phyloP scores from a whole-genome alignment of 805 yeast genomes.

The Yarrowia bubula region DNA sequence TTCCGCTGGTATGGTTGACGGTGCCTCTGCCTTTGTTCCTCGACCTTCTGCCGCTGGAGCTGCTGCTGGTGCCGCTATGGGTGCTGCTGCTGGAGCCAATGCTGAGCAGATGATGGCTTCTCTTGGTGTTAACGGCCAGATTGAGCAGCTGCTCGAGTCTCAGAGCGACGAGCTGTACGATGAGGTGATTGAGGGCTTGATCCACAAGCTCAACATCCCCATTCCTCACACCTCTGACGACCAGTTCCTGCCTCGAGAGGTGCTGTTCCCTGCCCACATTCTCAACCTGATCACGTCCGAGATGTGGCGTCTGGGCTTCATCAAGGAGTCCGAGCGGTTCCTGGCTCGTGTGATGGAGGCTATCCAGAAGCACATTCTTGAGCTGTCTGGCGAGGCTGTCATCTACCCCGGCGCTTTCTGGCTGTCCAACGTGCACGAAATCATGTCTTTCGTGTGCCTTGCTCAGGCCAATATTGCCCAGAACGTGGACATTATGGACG shows the following conservation, averaged over 20 bases:
- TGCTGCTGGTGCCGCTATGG: slow-evolving; percentile 28
- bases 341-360: slow-evolving; percentile 84
- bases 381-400: slow-evolving; percentile 80
- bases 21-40: slow-evolving; percentile 26
- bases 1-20: slow-evolving; percentile 31
- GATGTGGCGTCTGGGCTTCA: slow-evolving; percentile 97
- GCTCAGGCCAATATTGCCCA: slow-evolving; percentile 91
- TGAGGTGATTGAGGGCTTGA: slow-evolving; percentile 82
- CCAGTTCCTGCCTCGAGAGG: slow-evolving; percentile 75
- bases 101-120: slow-evolving; percentile 49
- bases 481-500: slow-evolving; percentile 73
- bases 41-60: slow-evolving; percentile 35
- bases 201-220: slow-evolving; percentile 83
- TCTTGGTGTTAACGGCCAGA: slow-evolving; percentile 43
- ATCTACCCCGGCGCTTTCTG: slow-evolving; percentile 94
- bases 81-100: slow-evolving; percentile 28
- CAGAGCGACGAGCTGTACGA: slow-evolving; percentile 51
- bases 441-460: slow-evolving; percentile 88
- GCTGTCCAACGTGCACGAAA: slow-evolving; percentile 94
- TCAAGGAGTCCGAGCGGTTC: slow-evolving; percentile 86
- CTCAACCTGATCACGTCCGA: slow-evolving; percentile 88
- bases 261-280: slow-evolving; percentile 92
- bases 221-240: slow-evolving; percentile 80
- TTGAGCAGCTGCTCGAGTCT: slow-evolving; percentile 37
- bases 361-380: slow-evolving; percentile 78